These are phyloP conservation scores for Tetrapisispora arboricola DNA, from an alignment of 805 yeast species.

Conservation along the genomic window DNA sequence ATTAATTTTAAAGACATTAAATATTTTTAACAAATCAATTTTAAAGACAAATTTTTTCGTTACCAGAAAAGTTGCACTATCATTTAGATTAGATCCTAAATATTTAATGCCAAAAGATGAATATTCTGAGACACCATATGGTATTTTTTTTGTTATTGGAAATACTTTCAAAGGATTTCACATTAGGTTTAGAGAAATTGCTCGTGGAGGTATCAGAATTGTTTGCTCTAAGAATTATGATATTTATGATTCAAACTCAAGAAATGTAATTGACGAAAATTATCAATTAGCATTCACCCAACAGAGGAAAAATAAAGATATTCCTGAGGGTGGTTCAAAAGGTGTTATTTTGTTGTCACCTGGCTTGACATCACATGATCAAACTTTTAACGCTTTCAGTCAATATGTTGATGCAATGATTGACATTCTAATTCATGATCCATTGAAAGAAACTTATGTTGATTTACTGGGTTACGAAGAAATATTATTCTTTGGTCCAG, in stretches of 20 bases:
- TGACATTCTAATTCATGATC: constrained; percentile 74
- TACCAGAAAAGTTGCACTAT: constrained; percentile 88
- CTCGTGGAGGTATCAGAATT: constrained; percentile 96
- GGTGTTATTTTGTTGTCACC: constrained; percentile 88
- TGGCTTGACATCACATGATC: constrained; percentile 57
- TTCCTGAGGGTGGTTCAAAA: constrained; percentile 98
- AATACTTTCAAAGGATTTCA: constrained; percentile 97
- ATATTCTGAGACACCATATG: constrained; percentile 88
- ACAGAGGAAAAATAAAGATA: constrained; percentile 94
- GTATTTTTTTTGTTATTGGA: constrained; percentile 93
- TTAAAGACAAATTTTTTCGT: constrained; percentile 90
- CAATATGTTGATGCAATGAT: constrained; percentile 88
- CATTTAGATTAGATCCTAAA: constrained; percentile 81
- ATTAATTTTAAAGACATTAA: constrained; percentile 70
- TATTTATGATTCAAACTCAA: constrained; percentile 73
- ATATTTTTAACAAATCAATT: constrained; percentile 74
- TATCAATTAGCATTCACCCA: constrained; percentile 93
- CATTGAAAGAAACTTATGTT: constrained; percentile 71
- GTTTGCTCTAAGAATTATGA: constrained; percentile 81
- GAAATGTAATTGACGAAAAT: constrained; percentile 90
- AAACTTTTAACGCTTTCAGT: constrained; percentile 76
- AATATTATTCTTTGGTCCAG: constrained; percentile 97
- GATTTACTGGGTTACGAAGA: constrained; percentile 79
- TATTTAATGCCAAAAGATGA: constrained; percentile 70
- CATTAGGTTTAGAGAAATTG: constrained; percentile 90